Conservation (phyloP, 2,329 filamentous ascomycete species). For the Aspergillus aculeatus region DNA sequence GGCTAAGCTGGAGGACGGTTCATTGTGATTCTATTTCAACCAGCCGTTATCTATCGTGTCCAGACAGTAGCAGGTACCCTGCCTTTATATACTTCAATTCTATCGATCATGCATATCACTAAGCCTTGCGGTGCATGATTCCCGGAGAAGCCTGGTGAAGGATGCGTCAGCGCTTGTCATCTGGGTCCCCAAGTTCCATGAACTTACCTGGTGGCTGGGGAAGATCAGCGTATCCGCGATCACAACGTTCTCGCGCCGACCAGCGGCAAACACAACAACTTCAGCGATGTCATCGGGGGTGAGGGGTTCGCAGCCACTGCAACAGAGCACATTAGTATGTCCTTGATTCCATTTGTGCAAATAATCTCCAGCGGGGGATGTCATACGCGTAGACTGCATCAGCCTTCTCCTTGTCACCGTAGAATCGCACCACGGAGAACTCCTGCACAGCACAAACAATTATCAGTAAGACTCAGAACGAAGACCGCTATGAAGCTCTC, state of each 20-base stretch:
- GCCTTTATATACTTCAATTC: neutral
- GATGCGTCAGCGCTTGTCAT: neutral
- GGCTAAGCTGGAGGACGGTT: neutral
- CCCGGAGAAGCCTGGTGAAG: constrained; percentile 17
- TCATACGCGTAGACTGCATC: constrained; percentile 82
- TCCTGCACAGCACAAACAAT: constrained; percentile 53
- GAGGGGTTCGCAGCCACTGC: constrained; percentile 72
- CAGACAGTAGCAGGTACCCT: neutral
- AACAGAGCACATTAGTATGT: neutral
- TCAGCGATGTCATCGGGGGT: constrained; percentile 91
- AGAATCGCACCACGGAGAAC: constrained; percentile 84
- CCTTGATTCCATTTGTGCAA: neutral
- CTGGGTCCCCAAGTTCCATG: neutral
- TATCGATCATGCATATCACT: neutral
- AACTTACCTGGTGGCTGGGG: constrained; percentile 80
- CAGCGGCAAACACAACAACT: constrained; percentile 80
- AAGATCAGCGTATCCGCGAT: constrained; percentile 84
- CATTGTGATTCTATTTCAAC: neutral
- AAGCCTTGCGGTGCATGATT: constrained; percentile 13
- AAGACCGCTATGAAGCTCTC: neutral
- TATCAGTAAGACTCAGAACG: constrained; percentile 6
- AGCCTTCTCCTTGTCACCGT: constrained; percentile 84
- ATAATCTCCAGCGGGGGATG: neutral
- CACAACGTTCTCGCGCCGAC: constrained; percentile 84
- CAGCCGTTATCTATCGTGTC: neutral